Conservation (phyloP, 129 eudicot species). For the Rutidosis leptorrhynchoides region DNA sequence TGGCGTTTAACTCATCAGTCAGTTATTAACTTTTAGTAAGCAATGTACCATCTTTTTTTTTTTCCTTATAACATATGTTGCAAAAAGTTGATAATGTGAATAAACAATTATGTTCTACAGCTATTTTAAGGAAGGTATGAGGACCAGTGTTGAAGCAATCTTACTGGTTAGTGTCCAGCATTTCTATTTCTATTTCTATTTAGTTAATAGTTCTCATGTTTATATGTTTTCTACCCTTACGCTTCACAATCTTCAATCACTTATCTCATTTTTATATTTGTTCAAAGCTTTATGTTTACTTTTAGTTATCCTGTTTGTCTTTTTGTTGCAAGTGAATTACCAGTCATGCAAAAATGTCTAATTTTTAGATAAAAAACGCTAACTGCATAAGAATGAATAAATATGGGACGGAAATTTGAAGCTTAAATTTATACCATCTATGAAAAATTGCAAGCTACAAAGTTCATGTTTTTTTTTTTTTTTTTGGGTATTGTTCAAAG, state of each 20-base stretch:
- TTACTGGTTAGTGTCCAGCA: slow-evolving; percentile 53
- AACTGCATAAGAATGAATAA: not conserved
- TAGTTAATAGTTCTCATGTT: not conserved
- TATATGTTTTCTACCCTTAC: not conserved
- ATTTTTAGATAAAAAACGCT: not conserved
- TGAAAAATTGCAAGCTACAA: not conserved
- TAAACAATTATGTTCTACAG: slow-evolving; percentile 34
- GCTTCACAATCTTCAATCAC: not conserved
- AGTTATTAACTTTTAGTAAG: not conserved
- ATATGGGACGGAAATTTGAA: not conserved
- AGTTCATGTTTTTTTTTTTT: not conserved
- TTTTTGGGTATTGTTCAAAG: not conserved
- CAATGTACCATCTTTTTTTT: not conserved
- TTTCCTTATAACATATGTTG: not conserved
- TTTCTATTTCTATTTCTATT: no score
- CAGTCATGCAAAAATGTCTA: slow-evolving; percentile 11
- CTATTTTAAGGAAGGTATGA: slow-evolving; percentile 95
- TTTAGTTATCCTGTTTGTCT: not conserved
- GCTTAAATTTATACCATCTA: not conserved
- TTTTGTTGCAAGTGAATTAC: slow-evolving; percentile 3
- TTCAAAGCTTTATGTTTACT: not conserved
- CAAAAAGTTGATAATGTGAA: slow-evolving; percentile 7
- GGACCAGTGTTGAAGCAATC: slow-evolving; percentile 94
- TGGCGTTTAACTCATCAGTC: not conserved
- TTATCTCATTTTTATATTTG: not conserved